phyloP scores from a whole-genome alignment of 345 rosid genomes.

The Pistacia integerrima region DNA sequence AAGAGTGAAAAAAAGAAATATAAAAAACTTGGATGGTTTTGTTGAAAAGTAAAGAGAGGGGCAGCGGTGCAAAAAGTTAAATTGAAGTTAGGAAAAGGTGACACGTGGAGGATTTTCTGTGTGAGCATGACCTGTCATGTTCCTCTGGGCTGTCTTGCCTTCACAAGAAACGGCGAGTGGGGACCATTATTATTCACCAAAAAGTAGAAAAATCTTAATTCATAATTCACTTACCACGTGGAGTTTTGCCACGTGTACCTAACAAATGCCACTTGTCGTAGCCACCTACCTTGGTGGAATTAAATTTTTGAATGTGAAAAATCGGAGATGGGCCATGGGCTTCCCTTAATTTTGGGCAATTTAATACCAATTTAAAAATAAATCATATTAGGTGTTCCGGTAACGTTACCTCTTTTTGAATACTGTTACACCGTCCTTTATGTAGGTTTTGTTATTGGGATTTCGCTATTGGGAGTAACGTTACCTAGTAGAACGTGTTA shows the following conservation, averaged over 20 bases:
- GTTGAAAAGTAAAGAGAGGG: neutral
- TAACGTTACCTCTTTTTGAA: no score
- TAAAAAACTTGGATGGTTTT: neutral
- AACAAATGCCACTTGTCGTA: neutral
- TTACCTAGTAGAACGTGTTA: no score
- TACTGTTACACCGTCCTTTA: no score
- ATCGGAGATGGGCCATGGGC: neutral
- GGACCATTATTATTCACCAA: neutral
- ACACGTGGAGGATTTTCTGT: conserved; percentile 11
- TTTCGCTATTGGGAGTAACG: no score
- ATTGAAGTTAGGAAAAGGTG: neutral
- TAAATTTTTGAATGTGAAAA: neutral
- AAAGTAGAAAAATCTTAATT: no score
- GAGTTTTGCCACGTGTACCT: neutral
- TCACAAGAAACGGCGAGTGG: neutral
- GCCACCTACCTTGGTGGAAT: neutral
- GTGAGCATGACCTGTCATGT: neutral
- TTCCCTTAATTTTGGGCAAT: neutral
- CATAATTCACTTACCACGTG: neutral
- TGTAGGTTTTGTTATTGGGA: no score
- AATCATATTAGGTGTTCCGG: no score
- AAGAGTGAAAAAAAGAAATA: no score
- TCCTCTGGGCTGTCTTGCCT: neutral
- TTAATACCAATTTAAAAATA: no score
- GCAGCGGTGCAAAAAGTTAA: neutral